Conservation (phyloP, 202 grass and related monocot genomes). For the Bolboschoenoplectus hybrid region DNA sequence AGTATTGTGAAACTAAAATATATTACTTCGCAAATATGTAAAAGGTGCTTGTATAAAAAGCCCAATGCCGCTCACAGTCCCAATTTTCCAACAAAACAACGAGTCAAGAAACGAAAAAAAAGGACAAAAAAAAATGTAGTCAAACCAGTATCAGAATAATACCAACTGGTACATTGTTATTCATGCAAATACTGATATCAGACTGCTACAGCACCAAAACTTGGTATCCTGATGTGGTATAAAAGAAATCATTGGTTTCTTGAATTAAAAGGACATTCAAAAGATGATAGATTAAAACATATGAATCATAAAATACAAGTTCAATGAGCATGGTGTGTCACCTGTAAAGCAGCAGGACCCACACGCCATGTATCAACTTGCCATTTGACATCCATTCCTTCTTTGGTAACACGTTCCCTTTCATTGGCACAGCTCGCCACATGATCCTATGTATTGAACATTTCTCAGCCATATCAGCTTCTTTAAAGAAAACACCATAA, state of each 20-base stretch:
- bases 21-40: not conserved
- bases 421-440: constrained; percentile 77
- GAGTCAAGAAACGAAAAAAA: not conserved
- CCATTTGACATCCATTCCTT: constrained; percentile 92
- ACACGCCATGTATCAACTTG: constrained; percentile 95
- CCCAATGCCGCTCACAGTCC: not conserved
- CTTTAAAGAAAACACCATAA: not conserved
- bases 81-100: not conserved
- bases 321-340: constrained; percentile 36
- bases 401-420: constrained; percentile 72
- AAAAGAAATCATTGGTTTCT: not conserved
- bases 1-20: not conserved
- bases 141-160: not conserved
- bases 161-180: not conserved
- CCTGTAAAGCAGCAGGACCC: constrained; percentile 95
- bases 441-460: constrained; percentile 72
- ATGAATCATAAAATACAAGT: constrained; percentile 2
- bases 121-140: not conserved
- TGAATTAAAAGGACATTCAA: not conserved
- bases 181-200: constrained; percentile 6
- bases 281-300: not conserved
- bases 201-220: not conserved
- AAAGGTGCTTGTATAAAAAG: not conserved
- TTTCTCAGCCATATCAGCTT: constrained; percentile 10
- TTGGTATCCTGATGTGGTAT: not conserved